phyloP scores from a whole-genome alignment of 768 basidiomycete genomes.

The Heimioporus sp. region DNA sequence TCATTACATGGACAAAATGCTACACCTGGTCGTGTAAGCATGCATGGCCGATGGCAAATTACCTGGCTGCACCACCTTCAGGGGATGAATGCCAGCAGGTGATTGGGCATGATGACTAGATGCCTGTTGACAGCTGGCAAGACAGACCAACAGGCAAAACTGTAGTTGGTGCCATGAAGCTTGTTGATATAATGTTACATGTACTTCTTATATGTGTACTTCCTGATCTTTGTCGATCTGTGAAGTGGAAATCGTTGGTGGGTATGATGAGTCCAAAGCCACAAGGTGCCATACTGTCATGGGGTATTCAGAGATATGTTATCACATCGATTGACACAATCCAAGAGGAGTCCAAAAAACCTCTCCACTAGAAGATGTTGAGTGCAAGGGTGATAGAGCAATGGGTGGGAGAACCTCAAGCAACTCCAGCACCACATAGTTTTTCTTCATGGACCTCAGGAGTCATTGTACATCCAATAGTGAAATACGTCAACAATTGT shows the following conservation, averaged over 20 bases:
- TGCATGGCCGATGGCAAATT: conserved; percentile 20
- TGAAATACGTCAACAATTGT: conserved; percentile 80
- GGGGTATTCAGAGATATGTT: conserved; percentile 49
- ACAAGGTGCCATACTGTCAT: background rate
- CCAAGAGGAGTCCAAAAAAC: conserved; percentile 67
- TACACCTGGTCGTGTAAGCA: conserved; percentile 31
- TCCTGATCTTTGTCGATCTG: too few relatives aligned
- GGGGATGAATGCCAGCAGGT: conserved; percentile 48
- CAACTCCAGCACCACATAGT: conserved; percentile 76
- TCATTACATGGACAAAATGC: background rate
- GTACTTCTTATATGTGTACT: too few relatives aligned
- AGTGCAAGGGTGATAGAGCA: background rate
- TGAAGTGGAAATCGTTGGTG: too few relatives aligned
- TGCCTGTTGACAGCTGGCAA: conserved; percentile 23
- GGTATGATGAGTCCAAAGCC: background rate
- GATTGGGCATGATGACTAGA: conserved; percentile 64
- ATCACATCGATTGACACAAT: conserved; percentile 59
- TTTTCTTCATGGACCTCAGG: conserved; percentile 73
- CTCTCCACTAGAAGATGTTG: conserved; percentile 41
- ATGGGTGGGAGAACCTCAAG: conserved; percentile 51
- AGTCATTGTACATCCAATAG: conserved; percentile 54
- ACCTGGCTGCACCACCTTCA: conserved; percentile 38
- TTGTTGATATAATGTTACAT: background rate
- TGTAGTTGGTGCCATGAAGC: background rate
- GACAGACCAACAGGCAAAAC: conserved; percentile 8